Base-by-base conservation (phyloP, 2,329 filamentous ascomycete genomes). In the Scytalidium sp. region DNA sequence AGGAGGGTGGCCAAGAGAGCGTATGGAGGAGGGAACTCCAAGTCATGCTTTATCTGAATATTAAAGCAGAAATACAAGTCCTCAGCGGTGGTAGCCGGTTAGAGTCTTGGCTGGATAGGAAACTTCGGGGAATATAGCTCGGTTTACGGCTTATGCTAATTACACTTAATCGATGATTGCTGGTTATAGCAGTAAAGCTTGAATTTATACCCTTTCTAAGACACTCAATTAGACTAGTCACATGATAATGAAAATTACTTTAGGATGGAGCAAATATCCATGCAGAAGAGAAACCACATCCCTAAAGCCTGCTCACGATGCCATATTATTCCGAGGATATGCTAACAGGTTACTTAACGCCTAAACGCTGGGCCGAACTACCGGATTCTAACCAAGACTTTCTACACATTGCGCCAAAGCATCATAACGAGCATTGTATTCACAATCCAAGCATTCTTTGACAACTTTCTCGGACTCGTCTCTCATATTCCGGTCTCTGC, bases 401-500 rank as follows among this genome's bases (percentile, higher is more conserved):
- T 15, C 11, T n/a, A 36, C 17, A 36, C 15, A 4, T 4, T 4
- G 13, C 5, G 5, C 32, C 5, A n/a, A 5, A 9, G 4, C 4
- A 36, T 36, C 32, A n/a, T 15, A 36, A 4, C 32, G 5, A n/a
- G 11, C 17, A n/a, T 15, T n/a, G 11, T 15, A 36, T 36, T 60
- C 49, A 91, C 60, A 96, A 70, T 1, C 91, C 91, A 61, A 96
- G 69, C 67, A 86, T 88, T 64, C 82, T 81, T 64, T 88, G 79
- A 39, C 97, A 92, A 55, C 90, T 88, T 53, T 89, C 86, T 61
- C 88, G 80, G 32, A 99, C 94, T 69, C 85, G 85, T 65, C 81
- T 80, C 73, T 97, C 92, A 72, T 97, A 99, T 67, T 95, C 89
- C 19, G 73, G 65, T 57, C 91, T 81, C 54, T 85, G 78, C 62